A percentile compares a stretch with the other conserved stretches of the same genome.
These are phyloP conservation scores for Mallotus japonicus DNA, from an alignment of 441 rosid genomes.

Conservation along the genomic window DNA sequence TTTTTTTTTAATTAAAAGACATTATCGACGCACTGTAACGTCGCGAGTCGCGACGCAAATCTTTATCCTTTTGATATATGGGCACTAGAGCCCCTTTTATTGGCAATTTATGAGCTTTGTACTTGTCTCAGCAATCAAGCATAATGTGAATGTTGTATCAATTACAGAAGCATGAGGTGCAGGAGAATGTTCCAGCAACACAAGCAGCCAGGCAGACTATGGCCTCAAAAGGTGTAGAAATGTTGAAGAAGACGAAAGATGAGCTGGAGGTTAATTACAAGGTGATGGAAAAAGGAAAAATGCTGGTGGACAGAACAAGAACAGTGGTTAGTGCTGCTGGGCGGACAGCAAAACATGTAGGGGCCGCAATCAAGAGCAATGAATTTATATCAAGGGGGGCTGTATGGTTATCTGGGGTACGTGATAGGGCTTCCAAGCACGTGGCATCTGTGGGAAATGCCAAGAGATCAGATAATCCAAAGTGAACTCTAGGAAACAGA, in stretches of 20 bases:
- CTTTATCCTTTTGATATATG: too few species aligned
- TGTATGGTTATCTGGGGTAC: slow-evolving; percentile 24
- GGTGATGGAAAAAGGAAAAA: slow-evolving; percentile 21
- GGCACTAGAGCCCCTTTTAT: too few species aligned
- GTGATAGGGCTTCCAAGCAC: slow-evolving; percentile 24
- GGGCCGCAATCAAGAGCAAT: neutral
- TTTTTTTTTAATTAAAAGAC: too few species aligned
- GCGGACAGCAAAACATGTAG: slow-evolving; percentile 21
- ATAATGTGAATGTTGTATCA: neutral
- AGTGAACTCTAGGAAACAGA: slow-evolving; percentile 17
- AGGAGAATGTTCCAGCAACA: slow-evolving; percentile 6
- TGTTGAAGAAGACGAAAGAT: slow-evolving; percentile 10
- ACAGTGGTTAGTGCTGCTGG: slow-evolving; percentile 15
- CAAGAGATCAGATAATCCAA: slow-evolving; percentile 10
- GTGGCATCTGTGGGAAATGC: slow-evolving; percentile 16
- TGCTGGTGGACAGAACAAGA: slow-evolving; percentile 13
- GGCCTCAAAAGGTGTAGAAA: slow-evolving; percentile 12
- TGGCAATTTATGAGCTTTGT: too few species aligned
- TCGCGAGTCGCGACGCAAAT: too few species aligned
- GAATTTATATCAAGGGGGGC: slow-evolving; percentile 17
- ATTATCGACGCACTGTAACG: too few species aligned
- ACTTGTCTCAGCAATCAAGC: too few species aligned
- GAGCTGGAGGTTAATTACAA: slow-evolving; percentile 18
- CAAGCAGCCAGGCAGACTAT: slow-evolving; percentile 9
- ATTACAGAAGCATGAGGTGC: slow-evolving; percentile 3